phyloP scores from a whole-genome alignment of 306 rosid genomes.

The Ziziphus jujuba region DNA sequence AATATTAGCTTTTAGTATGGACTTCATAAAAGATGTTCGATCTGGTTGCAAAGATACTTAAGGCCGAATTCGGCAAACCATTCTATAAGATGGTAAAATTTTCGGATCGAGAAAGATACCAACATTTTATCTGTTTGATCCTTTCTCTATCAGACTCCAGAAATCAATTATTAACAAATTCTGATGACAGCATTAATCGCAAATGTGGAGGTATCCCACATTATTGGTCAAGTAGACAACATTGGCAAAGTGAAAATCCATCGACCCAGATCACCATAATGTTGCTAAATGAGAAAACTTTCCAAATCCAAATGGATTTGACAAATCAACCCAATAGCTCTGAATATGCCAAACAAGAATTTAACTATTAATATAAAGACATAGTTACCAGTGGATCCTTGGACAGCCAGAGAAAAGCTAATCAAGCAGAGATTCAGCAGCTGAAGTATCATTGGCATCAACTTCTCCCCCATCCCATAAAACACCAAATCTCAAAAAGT shows the following conservation, averaged over 20 bases:
- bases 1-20: not conserved
- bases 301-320: slow-evolving; percentile 9
- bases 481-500: slow-evolving; percentile 35
- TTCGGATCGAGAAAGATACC: slow-evolving; percentile 16
- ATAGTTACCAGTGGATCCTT: slow-evolving; percentile 66
- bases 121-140: not conserved
- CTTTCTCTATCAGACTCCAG: not conserved
- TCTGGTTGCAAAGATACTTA: slow-evolving; percentile 8
- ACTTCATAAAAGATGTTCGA: not conserved
- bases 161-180: not conserved
- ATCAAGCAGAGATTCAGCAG: slow-evolving; percentile 53
- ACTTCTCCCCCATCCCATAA: slow-evolving; percentile 52
- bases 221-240: slow-evolving; percentile 9
- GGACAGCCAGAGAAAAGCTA: slow-evolving; percentile 46
- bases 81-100: not conserved
- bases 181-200: slow-evolving; percentile 9
- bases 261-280: slow-evolving; percentile 22
- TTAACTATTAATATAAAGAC: slow-evolving; percentile 18
- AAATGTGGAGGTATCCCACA: not conserved
- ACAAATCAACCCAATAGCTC: slow-evolving; percentile 7
- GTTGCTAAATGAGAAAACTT: slow-evolving; percentile 14
- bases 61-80: not conserved
- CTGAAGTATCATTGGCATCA: slow-evolving; percentile 44
- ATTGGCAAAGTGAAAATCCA: slow-evolving; percentile 12
- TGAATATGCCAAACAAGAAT: not conserved